These are phyloP conservation scores for Bryopsis sp. DNA, from an alignment of 139 green algal species.

Conservation along the genomic window DNA sequence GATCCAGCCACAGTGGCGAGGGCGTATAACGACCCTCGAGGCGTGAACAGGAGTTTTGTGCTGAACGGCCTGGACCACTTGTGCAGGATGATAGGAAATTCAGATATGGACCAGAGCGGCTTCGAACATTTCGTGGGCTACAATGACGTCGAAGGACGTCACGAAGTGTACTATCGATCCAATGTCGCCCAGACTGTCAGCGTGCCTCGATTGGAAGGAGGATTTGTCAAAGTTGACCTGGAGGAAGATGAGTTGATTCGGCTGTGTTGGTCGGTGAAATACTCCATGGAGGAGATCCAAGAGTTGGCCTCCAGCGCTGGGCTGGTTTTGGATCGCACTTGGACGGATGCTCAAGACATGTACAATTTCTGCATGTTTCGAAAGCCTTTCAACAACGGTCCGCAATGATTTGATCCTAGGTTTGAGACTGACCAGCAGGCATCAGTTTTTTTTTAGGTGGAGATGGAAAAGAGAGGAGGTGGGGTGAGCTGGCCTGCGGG, in stretches of 20 bases:
- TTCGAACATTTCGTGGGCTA: neutral
- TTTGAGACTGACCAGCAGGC: too few relatives aligned
- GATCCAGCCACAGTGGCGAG: neutral
- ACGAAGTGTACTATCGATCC: neutral
- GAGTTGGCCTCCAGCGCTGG: neutral
- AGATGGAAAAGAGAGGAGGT: too few relatives aligned
- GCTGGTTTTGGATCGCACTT: neutral
- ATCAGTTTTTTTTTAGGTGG: too few relatives aligned
- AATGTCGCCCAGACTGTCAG: neutral
- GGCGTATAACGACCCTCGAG: neutral
- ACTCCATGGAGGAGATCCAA: neutral
- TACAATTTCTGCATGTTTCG: neutral
- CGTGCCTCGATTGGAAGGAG: neutral
- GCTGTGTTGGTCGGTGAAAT: neutral
- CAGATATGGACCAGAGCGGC: neutral
- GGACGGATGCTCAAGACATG: conserved; percentile 2
- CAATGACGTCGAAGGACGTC: neutral
- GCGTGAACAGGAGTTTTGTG: neutral
- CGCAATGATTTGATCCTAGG: too few relatives aligned
- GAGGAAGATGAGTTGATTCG: neutral
- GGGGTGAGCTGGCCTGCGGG: too few relatives aligned
- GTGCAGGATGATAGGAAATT: neutral
- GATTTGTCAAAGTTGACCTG: neutral
- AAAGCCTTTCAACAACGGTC: neutral
- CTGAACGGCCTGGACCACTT: neutral